Conservation (phyloP, 2,329 filamentous ascomycete genomes). For the Hysterium pulicare region DNA sequence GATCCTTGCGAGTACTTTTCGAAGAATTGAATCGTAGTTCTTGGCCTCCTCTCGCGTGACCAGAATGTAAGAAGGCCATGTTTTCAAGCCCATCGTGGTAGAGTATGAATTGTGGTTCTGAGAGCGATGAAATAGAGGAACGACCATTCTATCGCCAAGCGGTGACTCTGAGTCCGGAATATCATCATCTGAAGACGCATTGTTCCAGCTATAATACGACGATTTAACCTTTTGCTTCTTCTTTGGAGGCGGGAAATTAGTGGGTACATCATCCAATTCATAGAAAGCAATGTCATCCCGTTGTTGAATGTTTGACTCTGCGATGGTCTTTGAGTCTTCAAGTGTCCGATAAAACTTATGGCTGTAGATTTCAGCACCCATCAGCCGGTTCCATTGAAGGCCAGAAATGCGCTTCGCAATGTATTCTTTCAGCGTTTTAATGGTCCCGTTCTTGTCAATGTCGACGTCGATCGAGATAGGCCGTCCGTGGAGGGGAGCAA, state of each 20-base stretch:
- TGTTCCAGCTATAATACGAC: conserved; percentile 52
- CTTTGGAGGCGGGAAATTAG: conserved; percentile 65
- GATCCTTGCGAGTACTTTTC: conserved; percentile 75
- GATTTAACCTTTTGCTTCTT: conserved; percentile 38
- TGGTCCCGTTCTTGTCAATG: conserved; percentile 69
- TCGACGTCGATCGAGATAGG: conserved; percentile 75
- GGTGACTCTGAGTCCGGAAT: conserved; percentile 57
- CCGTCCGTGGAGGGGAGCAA: conserved; percentile 69
- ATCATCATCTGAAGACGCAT: conserved; percentile 45
- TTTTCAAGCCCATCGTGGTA: conserved; percentile 34
- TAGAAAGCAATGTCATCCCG: conserved; percentile 66
- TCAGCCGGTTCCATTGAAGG: conserved; percentile 59
- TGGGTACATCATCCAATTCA: conserved; percentile 75
- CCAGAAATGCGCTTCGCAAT: conserved; percentile 53
- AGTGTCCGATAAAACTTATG: conserved; percentile 85
- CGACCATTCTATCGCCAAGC: conserved; percentile 62
- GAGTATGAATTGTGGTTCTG: conserved; percentile 31
- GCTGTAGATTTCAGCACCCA: conserved; percentile 79
- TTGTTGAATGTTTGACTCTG: conserved; percentile 64
- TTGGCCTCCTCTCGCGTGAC: conserved; percentile 69
- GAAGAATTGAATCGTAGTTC: conserved; percentile 68
- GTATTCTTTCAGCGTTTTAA: conserved; percentile 64
- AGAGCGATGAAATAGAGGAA: conserved; percentile 66
- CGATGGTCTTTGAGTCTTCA: conserved; percentile 61
- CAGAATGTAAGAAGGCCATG: conserved; percentile 66